Evolutionary conservation across 306 rosid genomes (phyloP).

Genomic region (Quercus glauca): DNA sequence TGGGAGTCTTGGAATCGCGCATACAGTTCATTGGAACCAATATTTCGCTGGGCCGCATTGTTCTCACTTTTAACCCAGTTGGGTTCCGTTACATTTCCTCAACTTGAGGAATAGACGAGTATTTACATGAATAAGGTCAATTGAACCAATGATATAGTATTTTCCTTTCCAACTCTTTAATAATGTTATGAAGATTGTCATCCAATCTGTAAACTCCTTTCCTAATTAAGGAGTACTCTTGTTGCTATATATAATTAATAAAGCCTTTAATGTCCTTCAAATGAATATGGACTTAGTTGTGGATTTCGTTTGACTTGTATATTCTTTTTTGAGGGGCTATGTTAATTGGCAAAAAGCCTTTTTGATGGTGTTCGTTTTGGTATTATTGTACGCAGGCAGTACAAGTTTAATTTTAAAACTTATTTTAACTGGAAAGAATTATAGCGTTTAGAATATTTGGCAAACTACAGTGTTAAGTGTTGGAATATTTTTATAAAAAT

Average conservation of each 20-base stretch:
- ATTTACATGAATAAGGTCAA: not conserved
- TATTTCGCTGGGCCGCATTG: not conserved
- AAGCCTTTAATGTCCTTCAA: not conserved
- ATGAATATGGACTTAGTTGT: no score
- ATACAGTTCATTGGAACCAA: constrained; percentile 3
- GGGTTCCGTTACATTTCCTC: constrained; percentile 1
- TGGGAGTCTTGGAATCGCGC: constrained; percentile 3
- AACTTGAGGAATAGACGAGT: no score
- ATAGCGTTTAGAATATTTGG: no score
- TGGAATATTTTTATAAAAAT: no score
- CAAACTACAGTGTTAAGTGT: no score
- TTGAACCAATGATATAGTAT: constrained; percentile 1
- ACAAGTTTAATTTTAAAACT: no score
- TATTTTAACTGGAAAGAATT: no score
- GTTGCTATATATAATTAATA: not conserved
- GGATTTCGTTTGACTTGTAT: no score
- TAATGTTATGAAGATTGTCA: not conserved
- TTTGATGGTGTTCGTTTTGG: no score
- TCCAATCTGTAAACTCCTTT: not conserved
- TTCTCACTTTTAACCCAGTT: constrained; percentile 6
- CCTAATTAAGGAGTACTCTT: not conserved
- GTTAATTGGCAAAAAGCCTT: no score
- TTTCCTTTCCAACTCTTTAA: not conserved
- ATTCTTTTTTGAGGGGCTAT: no score
- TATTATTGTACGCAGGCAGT: no score